These are phyloP conservation scores for Penicillium roqueforti DNA, from an alignment of 495 filamentous ascomycete genomes.

Conservation along the genomic window DNA sequence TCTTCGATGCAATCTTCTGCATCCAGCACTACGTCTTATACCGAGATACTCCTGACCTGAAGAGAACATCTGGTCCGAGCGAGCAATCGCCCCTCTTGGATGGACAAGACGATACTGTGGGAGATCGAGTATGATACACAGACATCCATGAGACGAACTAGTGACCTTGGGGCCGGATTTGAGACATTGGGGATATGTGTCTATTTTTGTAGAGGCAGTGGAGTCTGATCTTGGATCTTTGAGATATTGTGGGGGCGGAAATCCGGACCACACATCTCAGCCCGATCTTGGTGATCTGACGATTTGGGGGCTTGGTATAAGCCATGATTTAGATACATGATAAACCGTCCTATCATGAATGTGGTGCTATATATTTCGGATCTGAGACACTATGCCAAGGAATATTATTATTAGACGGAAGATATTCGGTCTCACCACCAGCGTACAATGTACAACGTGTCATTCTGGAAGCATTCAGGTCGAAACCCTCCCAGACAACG, in stretches of 20 bases:
- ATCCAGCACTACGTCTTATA: slow-evolving; percentile 85
- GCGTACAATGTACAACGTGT: neutral
- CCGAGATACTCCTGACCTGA: slow-evolving; percentile 26
- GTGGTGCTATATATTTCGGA: neutral
- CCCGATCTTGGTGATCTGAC: neutral
- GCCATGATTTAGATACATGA: slow-evolving; percentile 1
- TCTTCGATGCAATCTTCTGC: slow-evolving; percentile 86
- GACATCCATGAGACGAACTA: neutral
- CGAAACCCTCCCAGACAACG: neutral
- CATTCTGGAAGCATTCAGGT: neutral
- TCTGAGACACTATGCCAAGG: neutral
- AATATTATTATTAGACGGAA: neutral
- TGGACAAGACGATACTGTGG: slow-evolving; percentile 9
- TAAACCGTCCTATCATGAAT: neutral
- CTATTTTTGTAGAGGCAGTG: slow-evolving; percentile 16
- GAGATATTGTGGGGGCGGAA: slow-evolving; percentile 15
- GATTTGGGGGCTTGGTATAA: neutral
- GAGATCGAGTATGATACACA: neutral
- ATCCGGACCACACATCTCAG: neutral
- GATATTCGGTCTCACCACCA: neutral
- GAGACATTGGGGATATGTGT: slow-evolving; percentile 14
- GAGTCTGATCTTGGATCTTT: slow-evolving; percentile 3
- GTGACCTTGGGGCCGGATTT: slow-evolving; percentile 9
- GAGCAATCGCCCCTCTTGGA: slow-evolving; percentile 30
- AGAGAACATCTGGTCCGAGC: slow-evolving; percentile 14